Evolutionary conservation across 176 grass and related monocot genomes (phyloP), one percentile per base, ranked within the genome.

Genomic region (Tillandsia leiboldiana): DNA sequence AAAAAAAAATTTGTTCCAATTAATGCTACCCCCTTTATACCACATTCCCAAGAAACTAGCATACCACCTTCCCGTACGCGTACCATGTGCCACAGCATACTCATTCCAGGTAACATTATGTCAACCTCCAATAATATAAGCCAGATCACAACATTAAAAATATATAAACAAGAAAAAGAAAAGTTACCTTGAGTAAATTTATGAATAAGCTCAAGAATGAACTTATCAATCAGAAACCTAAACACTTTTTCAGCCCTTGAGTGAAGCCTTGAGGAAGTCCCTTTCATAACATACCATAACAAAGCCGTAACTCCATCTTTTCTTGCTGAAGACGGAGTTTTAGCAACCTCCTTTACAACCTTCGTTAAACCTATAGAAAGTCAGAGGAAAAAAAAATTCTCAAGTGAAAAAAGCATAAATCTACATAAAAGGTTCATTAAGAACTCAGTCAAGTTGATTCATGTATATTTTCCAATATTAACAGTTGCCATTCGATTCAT

Each of bases 281-380:
- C 86, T 87, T 77, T 87, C 86, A 96, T 96, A 58, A 80, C 76
- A 78, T 96, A 58, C 67, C 81, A 92, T 58, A 91, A 48, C 78
- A 96, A 87, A 89, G 88, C 81, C 62, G 73, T 71, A 71, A 52
- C 83, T 65, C 88, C 88, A 20, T 80, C 86, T 73, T 71, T 88
- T 69, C 69, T 73, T 72, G 67, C 17, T 56, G 85, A 56, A 56
- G 84, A 87, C 17, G 92, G 75, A 61, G 70, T 85, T 85, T 89
- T 87, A 50, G 71, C 81, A 76, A 87, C 85, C 58, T 92, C 81
- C 66, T 26, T 12, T 58, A 89, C 69, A 67, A 80, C 73, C 73
- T 92, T 79, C 65, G 33, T 80, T 75, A 92, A 72, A 81, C 92
- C 92, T 96, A 74, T 18, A 70, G 48, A 54, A 72, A 50, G 26